These are phyloP conservation scores for Tolypocladium paradoxum DNA, from an alignment of 2,329 filamentous ascomycete genomes.

Conservation along the genomic window DNA sequence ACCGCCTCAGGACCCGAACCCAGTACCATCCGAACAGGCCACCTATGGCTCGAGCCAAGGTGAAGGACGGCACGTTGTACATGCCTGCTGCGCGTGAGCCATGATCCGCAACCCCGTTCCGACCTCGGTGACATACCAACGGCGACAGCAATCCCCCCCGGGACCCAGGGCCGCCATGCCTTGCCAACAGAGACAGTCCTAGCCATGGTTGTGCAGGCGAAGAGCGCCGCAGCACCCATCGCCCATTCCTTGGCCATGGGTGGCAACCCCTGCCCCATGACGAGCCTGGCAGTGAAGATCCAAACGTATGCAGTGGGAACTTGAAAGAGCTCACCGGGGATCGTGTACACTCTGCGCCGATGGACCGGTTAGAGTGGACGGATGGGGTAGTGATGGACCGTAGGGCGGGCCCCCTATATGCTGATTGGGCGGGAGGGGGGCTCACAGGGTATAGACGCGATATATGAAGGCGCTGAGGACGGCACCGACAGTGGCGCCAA, in stretches of 20 bases:
- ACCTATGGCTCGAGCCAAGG: constrained; percentile 74
- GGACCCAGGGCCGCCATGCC: constrained; percentile 65
- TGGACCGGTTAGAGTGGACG: not conserved
- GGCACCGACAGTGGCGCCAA: constrained; percentile 78
- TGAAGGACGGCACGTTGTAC: constrained; percentile 97
- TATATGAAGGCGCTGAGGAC: constrained; percentile 82
- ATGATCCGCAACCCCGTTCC: not conserved
- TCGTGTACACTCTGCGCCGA: constrained; percentile 58
- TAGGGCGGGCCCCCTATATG: not conserved
- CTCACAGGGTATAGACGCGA: constrained; percentile 62
- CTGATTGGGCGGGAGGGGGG: not conserved
- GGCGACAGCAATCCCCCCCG: constrained; percentile 90
- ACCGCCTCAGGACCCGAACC: constrained; percentile 40
- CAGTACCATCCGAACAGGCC: constrained; percentile 70
- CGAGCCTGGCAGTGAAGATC: constrained; percentile 90
- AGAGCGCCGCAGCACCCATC: constrained; percentile 61
- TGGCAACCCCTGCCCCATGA: constrained; percentile 83
- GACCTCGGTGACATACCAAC: constrained; percentile 46
- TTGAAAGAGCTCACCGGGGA: constrained; percentile 83
- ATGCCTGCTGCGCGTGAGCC: constrained; percentile 48
- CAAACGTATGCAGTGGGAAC: constrained; percentile 93
- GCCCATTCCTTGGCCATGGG: constrained; percentile 76
- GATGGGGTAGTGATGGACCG: not conserved
- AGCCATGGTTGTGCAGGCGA: constrained; percentile 57
- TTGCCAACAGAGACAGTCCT: constrained; percentile 48